phyloP scores from a whole-genome alignment of 257 asterid genomes.

The Solanum megistacrolobum region DNA sequence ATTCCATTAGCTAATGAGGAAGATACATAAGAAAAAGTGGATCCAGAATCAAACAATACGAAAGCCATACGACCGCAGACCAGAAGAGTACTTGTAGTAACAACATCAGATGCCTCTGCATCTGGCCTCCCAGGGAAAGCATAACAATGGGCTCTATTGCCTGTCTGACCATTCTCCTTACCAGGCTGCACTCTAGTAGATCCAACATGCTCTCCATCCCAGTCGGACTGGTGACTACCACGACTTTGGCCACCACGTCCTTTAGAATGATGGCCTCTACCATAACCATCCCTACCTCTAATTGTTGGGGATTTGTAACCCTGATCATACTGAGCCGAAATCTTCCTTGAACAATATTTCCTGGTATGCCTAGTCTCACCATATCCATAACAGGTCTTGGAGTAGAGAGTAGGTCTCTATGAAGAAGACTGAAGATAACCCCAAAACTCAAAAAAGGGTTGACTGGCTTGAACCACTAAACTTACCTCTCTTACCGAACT shows the following conservation, averaged over 20 bases:
- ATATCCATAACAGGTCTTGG: too few relatives aligned
- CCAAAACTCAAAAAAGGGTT: too few relatives aligned
- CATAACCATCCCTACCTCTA: background rate
- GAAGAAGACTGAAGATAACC: background rate
- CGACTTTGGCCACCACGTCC: background rate
- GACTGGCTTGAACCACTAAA: background rate
- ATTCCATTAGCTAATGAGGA: background rate
- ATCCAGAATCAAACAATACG: too few relatives aligned
- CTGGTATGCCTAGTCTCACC: background rate
- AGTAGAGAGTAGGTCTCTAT: background rate
- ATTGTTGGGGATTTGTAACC: background rate
- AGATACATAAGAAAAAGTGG: background rate
- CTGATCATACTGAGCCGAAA: too few relatives aligned
- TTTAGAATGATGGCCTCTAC: background rate
- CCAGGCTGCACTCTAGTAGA: background rate
- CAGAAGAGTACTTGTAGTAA: background rate
- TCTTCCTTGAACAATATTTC: background rate
- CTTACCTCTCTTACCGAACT: background rate
- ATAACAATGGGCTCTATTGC: background rate
- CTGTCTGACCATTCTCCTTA: background rate
- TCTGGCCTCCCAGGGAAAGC: background rate
- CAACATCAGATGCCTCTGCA: background rate
- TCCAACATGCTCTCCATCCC: background rate
- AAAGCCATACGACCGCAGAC: background rate
- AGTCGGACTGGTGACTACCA: background rate